Conservation (phyloP, 2,329 filamentous ascomycete species). For the Alternaria sp. region DNA sequence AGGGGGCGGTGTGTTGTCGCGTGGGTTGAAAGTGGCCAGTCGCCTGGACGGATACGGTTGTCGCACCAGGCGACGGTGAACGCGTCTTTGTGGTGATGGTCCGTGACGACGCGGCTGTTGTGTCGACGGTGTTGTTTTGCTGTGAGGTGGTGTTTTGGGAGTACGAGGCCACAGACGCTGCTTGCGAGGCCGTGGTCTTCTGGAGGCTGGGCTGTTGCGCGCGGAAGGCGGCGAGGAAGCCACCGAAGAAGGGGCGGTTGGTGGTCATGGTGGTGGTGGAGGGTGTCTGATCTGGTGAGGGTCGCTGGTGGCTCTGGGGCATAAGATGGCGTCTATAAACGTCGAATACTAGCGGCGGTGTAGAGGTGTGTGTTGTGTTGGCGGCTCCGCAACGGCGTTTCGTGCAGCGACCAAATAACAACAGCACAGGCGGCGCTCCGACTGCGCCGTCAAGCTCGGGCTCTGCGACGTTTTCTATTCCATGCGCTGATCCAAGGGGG, state of each 20-base stretch:
- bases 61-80: slow-evolving; percentile 41
- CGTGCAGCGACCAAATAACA: background rate
- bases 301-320: slow-evolving; percentile 35
- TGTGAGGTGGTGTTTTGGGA: slow-evolving; percentile 44
- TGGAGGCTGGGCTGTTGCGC: slow-evolving; percentile 68
- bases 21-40: slow-evolving; percentile 51
- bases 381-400: slow-evolving; percentile 2
- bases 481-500: background rate
- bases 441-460: background rate
- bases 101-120: slow-evolving; percentile 51
- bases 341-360: slow-evolving; percentile 4
- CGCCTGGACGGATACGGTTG: slow-evolving; percentile 49
- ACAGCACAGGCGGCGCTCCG: background rate
- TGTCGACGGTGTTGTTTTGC: slow-evolving; percentile 45
- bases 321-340: slow-evolving; percentile 24
- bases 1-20: slow-evolving; percentile 48
- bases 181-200: slow-evolving; percentile 59
- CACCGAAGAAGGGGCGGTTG: slow-evolving; percentile 70
- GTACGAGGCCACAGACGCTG: slow-evolving; percentile 47
- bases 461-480: background rate
- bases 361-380: background rate
- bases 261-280: slow-evolving; percentile 61
- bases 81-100: slow-evolving; percentile 45
- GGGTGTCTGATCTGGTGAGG: slow-evolving; percentile 21
- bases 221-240: slow-evolving; percentile 71